These are phyloP conservation scores for Pezicula radicicola DNA, from an alignment of 2,329 filamentous ascomycete genomes.

Conservation along the genomic window DNA sequence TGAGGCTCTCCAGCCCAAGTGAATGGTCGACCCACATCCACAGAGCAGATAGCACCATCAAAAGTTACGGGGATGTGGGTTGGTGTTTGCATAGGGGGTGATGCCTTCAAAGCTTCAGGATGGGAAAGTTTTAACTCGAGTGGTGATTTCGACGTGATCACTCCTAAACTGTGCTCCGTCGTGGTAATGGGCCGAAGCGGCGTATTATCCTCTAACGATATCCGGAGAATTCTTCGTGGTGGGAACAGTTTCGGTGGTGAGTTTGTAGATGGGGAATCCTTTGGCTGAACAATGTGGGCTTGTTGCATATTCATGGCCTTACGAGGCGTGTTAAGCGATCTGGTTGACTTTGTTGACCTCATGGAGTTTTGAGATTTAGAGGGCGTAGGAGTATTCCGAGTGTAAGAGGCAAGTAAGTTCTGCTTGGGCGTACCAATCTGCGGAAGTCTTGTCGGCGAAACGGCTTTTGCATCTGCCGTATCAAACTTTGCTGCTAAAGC, in stretches of 20 bases:
- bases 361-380: slow-evolving; percentile 20
- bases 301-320: slow-evolving; percentile 19
- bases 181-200: not conserved
- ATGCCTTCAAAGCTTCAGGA: not conserved
- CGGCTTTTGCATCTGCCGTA: slow-evolving; percentile 3
- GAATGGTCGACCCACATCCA: not conserved
- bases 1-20: too few relatives aligned
- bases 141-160: not conserved
- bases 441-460: slow-evolving; percentile 10
- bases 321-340: slow-evolving; percentile 13
- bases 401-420: slow-evolving; percentile 22
- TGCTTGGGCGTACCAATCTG: slow-evolving; percentile 8
- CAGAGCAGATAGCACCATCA: too few relatives aligned
- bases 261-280: slow-evolving; percentile 2
- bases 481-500: slow-evolving; percentile 26
- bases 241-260: not conserved
- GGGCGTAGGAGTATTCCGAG: slow-evolving; percentile 22
- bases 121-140: not conserved
- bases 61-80: not conserved
- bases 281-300: slow-evolving; percentile 11
- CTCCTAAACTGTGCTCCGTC: not conserved
- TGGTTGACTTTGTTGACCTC: slow-evolving; percentile 12
- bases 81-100: not conserved
- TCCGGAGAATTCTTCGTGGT: not conserved
- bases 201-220: not conserved